Conservation (phyloP, 2,329 filamentous ascomycete genomes). For the Aureobasidium sp. region DNA sequence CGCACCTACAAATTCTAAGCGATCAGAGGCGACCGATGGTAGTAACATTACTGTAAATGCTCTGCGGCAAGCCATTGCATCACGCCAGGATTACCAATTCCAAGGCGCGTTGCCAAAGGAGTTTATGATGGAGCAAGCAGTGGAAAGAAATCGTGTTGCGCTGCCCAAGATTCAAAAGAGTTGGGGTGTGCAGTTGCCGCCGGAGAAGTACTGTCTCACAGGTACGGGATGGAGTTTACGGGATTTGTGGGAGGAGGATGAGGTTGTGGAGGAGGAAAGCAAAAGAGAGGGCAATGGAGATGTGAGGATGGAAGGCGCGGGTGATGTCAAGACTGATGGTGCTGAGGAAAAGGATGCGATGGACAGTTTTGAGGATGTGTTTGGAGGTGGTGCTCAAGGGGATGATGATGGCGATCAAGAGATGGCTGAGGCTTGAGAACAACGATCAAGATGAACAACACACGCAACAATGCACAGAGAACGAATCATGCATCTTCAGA, state of each 20-base stretch:
- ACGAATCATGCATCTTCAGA: constrained; percentile 4
- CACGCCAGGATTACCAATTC: constrained; percentile 62
- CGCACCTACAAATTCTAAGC: constrained; percentile 5
- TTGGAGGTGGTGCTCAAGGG: constrained; percentile 24
- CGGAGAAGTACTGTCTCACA: constrained; percentile 53
- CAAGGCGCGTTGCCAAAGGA: constrained; percentile 59
- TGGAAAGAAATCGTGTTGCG: constrained; percentile 58
- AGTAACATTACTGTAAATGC: constrained; percentile 55
- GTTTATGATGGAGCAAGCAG: constrained; percentile 66
- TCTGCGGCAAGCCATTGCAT: constrained; percentile 63
- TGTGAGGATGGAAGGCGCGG: constrained; percentile 38
- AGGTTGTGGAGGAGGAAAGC: constrained; percentile 36
- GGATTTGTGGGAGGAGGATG: constrained; percentile 51
- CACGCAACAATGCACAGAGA: background rate
- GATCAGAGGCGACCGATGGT: constrained; percentile 32
- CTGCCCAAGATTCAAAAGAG: constrained; percentile 50
- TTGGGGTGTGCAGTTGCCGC: constrained; percentile 51
- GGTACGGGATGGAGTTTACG: constrained; percentile 48
- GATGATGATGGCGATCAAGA: constrained; percentile 22
- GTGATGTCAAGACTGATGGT: constrained; percentile 22
- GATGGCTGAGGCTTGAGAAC: constrained; percentile 26
- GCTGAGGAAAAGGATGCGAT: constrained; percentile 26
- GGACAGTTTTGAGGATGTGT: constrained; percentile 36
- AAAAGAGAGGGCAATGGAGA: constrained; percentile 25
- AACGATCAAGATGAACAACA: no score